Percentiles rank a stretch among this genome's conserved stretches.
These are phyloP conservation scores for Nicotiana sylvestris DNA, from an alignment of 257 asterid genomes.

Conservation along the genomic window DNA sequence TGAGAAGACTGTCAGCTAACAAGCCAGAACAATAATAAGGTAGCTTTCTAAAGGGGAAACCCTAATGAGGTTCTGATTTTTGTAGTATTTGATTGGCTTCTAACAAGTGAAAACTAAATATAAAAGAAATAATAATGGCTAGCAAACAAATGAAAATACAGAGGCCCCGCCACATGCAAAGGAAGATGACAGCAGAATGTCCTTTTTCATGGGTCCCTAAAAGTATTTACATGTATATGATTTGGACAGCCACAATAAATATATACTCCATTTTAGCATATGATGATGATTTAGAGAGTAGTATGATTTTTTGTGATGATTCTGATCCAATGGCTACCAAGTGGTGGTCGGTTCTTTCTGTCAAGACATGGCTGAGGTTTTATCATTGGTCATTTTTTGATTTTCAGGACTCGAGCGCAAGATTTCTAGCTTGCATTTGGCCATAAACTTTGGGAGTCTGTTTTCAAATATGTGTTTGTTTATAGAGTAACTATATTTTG, in stretches of 20 bases:
- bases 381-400: background rate
- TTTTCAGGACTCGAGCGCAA: too few species aligned
- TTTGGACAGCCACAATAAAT: conserved; percentile 5
- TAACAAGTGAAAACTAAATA: background rate
- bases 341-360: conserved; percentile 8
- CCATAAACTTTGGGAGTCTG: too few species aligned
- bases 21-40: background rate
- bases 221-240: background rate
- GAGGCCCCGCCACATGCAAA: conserved; percentile 13
- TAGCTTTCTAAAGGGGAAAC: background rate
- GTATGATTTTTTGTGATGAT: background rate
- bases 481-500: too few species aligned
- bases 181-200: conserved; percentile 12
- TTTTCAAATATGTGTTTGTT: too few species aligned
- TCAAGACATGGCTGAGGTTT: background rate
- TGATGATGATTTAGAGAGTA: background rate
- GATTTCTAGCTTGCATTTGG: too few species aligned
- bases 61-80: background rate
- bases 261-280: background rate
- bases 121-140: background rate
- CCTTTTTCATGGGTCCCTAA: background rate
- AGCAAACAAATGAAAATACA: background rate
- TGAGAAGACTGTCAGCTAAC: conserved; percentile 1
- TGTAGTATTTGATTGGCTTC: background rate
- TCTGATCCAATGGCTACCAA: background rate